A percentile compares a stretch with the other conserved stretches of the same genome.
Evolutionary conservation across 179 eudicot genomes (phyloP).

Genomic region (Corrigiola litoralis): DNA sequence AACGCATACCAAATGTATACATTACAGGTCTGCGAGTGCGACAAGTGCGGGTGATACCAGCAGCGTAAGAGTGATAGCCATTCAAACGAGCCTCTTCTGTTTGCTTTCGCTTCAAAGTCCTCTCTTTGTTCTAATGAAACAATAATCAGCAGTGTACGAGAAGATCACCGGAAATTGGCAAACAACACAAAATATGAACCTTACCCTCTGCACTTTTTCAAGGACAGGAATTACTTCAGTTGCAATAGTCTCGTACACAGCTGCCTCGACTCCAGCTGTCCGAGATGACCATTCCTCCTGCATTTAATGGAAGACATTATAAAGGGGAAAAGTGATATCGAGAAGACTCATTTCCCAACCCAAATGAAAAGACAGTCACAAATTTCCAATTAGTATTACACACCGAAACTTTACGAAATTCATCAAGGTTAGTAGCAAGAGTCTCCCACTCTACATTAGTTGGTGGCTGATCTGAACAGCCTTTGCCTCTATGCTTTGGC

Average conservation of each 20-base stretch:
- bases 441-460: slow-evolving; percentile 60
- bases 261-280: slow-evolving; percentile 46
- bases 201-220: slow-evolving; percentile 59
- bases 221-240: slow-evolving; percentile 71
- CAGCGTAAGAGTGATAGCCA: slow-evolving; percentile 26
- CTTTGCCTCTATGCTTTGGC: slow-evolving; percentile 38
- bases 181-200: slow-evolving; percentile 12
- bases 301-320: slow-evolving; percentile 13
- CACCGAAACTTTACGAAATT: slow-evolving; percentile 67
- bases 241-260: slow-evolving; percentile 53
- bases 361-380: slow-evolving; percentile 1
- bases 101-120: slow-evolving; percentile 40
- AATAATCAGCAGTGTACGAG: not conserved
- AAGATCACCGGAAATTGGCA: not conserved
- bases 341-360: not conserved
- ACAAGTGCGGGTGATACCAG: slow-evolving; percentile 57
- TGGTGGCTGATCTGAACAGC: slow-evolving; percentile 15
- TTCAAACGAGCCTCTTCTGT: slow-evolving; percentile 36
- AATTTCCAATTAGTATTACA: slow-evolving; percentile 15
- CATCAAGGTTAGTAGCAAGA: slow-evolving; percentile 85
- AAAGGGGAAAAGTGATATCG: not conserved
- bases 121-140: slow-evolving; percentile 59
- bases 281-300: slow-evolving; percentile 67
- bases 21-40: slow-evolving; percentile 57
- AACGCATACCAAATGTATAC: slow-evolving; percentile 76